Percentiles rank a stretch among this genome's conserved stretches.
These are phyloP conservation scores for Tetrapisispora iriomotensis DNA, from an alignment of 805 yeast genomes.

Conservation along the genomic window DNA sequence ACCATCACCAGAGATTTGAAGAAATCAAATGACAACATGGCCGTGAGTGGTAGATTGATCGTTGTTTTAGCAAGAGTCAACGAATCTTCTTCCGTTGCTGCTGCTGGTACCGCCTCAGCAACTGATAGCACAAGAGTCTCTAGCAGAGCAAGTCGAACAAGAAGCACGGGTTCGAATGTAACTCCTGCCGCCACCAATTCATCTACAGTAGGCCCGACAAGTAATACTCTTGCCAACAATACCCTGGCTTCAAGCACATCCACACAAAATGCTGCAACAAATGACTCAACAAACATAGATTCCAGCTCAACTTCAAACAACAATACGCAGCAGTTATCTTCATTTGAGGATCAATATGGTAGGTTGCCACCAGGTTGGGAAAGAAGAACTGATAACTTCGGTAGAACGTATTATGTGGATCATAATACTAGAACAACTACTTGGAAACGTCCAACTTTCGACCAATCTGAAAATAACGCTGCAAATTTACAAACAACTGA, in stretches of 20 bases:
- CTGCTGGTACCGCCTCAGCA: slow-evolving; percentile 14
- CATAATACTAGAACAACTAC: slow-evolving; percentile 96
- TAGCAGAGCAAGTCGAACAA: slow-evolving; percentile 1
- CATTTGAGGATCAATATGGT: slow-evolving; percentile 96
- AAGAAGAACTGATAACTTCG: slow-evolving; percentile 93
- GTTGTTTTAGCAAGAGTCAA: slow-evolving; percentile 52
- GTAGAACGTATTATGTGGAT: slow-evolving; percentile 95
- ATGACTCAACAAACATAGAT: slow-evolving; percentile 9
- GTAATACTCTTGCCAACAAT: neutral
- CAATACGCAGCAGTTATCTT: slow-evolving; percentile 59
- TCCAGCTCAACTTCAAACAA: slow-evolving; percentile 7
- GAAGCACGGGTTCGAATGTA: slow-evolving; percentile 16
- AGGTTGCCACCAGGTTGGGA: slow-evolving; percentile 99
- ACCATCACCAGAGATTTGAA: slow-evolving; percentile 89
- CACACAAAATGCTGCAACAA: slow-evolving; percentile 4
- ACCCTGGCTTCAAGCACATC: neutral
- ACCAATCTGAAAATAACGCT: slow-evolving; percentile 52
- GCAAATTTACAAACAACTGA: slow-evolving; percentile 65
- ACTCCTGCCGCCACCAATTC: slow-evolving; percentile 11
- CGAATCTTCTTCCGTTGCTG: slow-evolving; percentile 7
- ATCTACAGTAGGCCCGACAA: neutral
- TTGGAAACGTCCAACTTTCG: slow-evolving; percentile 94
- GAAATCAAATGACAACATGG: slow-evolving; percentile 81
- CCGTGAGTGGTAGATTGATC: slow-evolving; percentile 88
- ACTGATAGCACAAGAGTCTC: slow-evolving; percentile 10